phyloP scores from a whole-genome alignment of 306 rosid genomes.

The Cicer judaicum region DNA sequence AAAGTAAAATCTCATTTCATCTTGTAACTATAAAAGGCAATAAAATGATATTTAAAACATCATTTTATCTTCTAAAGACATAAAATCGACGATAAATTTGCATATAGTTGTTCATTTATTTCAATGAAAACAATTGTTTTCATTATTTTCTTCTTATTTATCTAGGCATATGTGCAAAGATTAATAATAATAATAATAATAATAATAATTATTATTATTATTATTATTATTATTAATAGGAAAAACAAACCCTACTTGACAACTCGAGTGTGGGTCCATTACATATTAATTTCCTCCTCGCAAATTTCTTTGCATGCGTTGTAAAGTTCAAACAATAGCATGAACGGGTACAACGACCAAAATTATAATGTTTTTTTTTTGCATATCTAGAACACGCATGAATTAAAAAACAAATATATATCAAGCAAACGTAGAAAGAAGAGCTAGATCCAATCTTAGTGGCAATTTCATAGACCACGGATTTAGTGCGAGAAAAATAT shows the following conservation, averaged over 20 bases:
- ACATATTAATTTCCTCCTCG: conserved; percentile 34
- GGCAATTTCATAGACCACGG: background rate
- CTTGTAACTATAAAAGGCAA: too few species aligned
- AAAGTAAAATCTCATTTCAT: too few species aligned
- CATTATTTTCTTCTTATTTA: too few species aligned
- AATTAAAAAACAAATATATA: background rate
- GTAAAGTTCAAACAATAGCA: conserved; percentile 49
- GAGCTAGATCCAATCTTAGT: background rate
- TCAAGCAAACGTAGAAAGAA: background rate
- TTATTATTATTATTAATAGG: background rate
- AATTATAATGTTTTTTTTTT: background rate
- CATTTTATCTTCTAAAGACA: too few species aligned
- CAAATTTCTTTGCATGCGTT: conserved; percentile 54
- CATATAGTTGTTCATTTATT: too few species aligned
- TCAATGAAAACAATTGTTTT: too few species aligned
- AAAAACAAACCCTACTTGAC: conserved; percentile 42
- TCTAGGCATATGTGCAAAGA: too few species aligned
- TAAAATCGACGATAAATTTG: too few species aligned
- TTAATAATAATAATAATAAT: too few species aligned
- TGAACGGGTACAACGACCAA: background rate
- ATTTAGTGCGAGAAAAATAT: too few species aligned
- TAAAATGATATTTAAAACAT: too few species aligned
- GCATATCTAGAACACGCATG: background rate
- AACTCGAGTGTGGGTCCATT: conserved; percentile 40
- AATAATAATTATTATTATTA: too few species aligned